Evolutionary conservation across 176 grass and related monocot genomes (phyloP).

Genomic region (Carex pumila): DNA sequence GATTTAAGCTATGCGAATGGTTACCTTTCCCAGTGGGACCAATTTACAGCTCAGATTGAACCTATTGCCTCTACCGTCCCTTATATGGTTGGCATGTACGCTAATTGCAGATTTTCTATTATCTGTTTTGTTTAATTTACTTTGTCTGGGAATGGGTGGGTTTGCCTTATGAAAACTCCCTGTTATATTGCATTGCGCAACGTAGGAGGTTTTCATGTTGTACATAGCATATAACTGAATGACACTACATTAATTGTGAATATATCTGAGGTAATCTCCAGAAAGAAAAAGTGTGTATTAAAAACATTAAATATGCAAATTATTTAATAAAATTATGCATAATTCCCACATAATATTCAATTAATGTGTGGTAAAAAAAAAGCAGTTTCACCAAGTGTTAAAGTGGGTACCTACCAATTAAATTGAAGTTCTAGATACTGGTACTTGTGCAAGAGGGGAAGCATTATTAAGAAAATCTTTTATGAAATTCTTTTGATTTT

Average conservation of each 20-base stretch:
- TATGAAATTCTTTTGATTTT: conserved; percentile 9
- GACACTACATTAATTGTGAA: background rate
- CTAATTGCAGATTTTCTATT: background rate
- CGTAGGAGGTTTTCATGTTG: background rate
- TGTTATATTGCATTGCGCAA: background rate
- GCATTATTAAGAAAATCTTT: background rate
- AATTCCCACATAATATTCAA: background rate
- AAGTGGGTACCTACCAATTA: background rate
- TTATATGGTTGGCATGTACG: conserved; percentile 83
- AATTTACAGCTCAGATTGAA: conserved; percentile 86
- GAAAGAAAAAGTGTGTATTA: background rate
- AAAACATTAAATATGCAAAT: background rate
- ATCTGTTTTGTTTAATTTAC: background rate
- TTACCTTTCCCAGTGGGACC: conserved; percentile 95
- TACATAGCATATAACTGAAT: background rate
- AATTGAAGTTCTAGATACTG: background rate
- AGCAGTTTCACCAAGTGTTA: background rate
- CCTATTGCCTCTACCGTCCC: conserved; percentile 71
- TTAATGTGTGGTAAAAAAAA: background rate
- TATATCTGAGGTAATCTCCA: background rate
- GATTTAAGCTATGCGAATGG: conserved; percentile 80
- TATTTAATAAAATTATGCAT: background rate
- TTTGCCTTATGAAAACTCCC: background rate
- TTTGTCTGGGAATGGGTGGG: background rate
- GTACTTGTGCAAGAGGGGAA: background rate